Conservation (phyloP, 2,329 filamentous ascomycete species). For the Rhinocladiella mackenziei region DNA sequence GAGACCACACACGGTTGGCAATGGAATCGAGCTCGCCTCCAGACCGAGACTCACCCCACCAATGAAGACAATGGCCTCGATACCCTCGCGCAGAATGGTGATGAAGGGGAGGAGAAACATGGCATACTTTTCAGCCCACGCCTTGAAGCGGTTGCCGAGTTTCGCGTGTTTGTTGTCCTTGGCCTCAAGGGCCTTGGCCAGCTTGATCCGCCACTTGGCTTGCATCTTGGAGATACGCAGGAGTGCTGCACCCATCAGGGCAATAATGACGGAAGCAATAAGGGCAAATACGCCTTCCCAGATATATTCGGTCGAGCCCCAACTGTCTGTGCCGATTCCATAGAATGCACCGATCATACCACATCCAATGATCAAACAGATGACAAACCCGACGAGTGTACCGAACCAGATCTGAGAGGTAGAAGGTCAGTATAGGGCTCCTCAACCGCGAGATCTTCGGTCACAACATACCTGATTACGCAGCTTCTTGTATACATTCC, state of each 20-base stretch:
- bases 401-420: conserved; percentile 62
- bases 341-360: conserved; percentile 72
- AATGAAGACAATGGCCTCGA: conserved; percentile 82
- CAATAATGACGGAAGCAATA: conserved; percentile 74
- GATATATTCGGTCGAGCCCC: conserved; percentile 65
- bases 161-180: conserved; percentile 44
- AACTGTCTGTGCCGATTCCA: conserved; percentile 62
- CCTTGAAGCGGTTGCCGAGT: conserved; percentile 51
- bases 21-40: conserved; percentile 70
- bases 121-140: conserved; percentile 69
- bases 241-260: conserved; percentile 72
- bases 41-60: conserved; percentile 75
- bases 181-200: conserved; percentile 64
- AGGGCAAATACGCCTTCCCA: conserved; percentile 79
- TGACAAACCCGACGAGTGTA: conserved; percentile 56
- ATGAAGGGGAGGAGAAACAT: conserved; percentile 86
- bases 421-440: conserved; percentile 1
- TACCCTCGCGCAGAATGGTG: conserved; percentile 79
- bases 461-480: conserved; percentile 50
- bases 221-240: conserved; percentile 78
- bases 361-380: conserved; percentile 62
- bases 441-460: neutral
- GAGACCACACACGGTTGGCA: conserved; percentile 71
- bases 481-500: conserved; percentile 61
- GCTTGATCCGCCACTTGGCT: conserved; percentile 82